Evolutionary conservation across 768 basidiomycete species (phyloP), one percentile per base, ranked within the genome.

Genomic region (Trametes elegans): DNA sequence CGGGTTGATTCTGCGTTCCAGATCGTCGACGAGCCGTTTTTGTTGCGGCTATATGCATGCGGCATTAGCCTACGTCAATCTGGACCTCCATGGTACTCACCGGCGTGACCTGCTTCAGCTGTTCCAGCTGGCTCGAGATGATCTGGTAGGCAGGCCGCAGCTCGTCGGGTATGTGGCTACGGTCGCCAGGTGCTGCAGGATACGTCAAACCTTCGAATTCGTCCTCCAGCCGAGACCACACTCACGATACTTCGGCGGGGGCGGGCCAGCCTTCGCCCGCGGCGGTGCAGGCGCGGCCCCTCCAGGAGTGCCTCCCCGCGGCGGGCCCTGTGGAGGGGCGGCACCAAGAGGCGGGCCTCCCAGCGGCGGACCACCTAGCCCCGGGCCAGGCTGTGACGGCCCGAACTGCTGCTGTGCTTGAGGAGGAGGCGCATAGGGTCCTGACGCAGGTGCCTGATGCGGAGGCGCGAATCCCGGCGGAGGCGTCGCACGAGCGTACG

Each of bases 131-230:
- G 41, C 76, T 76, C 19, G 77, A 76, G 34, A 97, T 74, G 16
- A 88, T 75, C 46, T 82, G 76, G 58, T 78, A 93, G 45, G 89
- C 83, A 0, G 87, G 84, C 53, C 76, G 70, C 19, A 80, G 77
- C 41, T 77, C 73, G 8, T 86, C 83, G 1, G 93, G 88, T 48
- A 98, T 97, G 69, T 98, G 96, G n/a, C 81, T 83, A 24, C 94
- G 80, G 68, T 98, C 96, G 51, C 96, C 95, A 47, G 85, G 78
- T 38, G 95, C 93, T 96, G 66, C 13, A 41, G 66, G 52, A 24
- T 55, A 49, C 26, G 16, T 36, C 34, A 24, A 32, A 21, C 63
- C 28, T 66, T 58, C 32, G 31, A 18, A 4, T 19, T 27, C n/a
- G 18, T 14, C n/a, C 10, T n/a, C n/a, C 7, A 21, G 45, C 16